Percentiles rank a stretch among this genome's conserved stretches.
phyloP scores from a whole-genome alignment of 2,329 filamentous ascomycete genomes.

The Talaromyces sp. region DNA sequence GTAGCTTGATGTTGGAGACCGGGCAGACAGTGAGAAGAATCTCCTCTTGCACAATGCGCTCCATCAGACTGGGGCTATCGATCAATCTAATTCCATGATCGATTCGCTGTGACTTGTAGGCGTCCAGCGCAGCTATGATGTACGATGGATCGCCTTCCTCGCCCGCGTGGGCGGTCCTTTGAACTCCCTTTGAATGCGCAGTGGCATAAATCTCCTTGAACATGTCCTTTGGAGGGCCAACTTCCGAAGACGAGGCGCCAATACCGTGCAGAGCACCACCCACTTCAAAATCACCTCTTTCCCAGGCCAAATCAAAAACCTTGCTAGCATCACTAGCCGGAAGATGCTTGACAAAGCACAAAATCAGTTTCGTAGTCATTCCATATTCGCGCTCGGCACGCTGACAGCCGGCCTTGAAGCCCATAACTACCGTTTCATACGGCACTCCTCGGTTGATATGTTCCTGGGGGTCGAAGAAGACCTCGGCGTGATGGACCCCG shows the following conservation, averaged over 20 bases:
- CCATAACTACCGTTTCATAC: constrained; percentile 60
- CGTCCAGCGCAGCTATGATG: constrained; percentile 60
- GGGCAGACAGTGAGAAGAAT: constrained; percentile 69
- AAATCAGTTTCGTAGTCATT: constrained; percentile 62
- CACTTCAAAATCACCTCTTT: constrained; percentile 36
- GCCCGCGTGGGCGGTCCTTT: constrained; percentile 69
- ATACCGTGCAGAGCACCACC: constrained; percentile 59
- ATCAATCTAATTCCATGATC: constrained; percentile 68
- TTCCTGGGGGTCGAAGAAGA: constrained; percentile 78
- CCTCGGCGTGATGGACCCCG: constrained; percentile 67
- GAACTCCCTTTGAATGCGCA: constrained; percentile 50
- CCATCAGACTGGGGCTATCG: constrained; percentile 56
- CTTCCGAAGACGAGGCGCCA: constrained; percentile 62
- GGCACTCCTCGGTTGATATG: constrained; percentile 61
- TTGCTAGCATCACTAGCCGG: constrained; percentile 54
- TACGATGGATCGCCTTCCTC: constrained; percentile 69
- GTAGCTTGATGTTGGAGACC: constrained; percentile 64
- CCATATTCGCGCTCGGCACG: constrained; percentile 60
- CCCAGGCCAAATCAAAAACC: constrained; percentile 37
- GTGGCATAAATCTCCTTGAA: constrained; percentile 60
- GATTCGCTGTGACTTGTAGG: constrained; percentile 59
- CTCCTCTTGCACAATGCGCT: constrained; percentile 52
- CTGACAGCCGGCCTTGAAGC: constrained; percentile 57
- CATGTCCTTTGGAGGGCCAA: constrained; percentile 51
- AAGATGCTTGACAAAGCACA: constrained; percentile 69